Evolutionary conservation across 441 rosid genomes (phyloP).

Genomic region (Populus tomentosa): DNA sequence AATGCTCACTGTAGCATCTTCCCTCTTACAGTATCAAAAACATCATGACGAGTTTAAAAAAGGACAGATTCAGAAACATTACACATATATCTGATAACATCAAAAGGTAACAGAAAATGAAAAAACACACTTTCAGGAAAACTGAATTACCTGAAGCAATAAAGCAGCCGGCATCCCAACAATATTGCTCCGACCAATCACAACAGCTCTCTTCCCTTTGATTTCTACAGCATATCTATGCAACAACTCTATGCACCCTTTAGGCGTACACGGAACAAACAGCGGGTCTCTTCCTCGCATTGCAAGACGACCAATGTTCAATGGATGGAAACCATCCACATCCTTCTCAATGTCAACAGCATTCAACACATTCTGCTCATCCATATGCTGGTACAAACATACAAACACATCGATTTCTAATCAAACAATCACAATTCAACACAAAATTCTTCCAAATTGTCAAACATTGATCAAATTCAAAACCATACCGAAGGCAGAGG

Average conservation of each 20-base stretch:
- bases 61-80: not conserved
- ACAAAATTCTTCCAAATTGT: not conserved
- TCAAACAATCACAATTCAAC: not conserved
- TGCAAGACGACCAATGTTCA: slow-evolving; percentile 79
- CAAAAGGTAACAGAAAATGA: not conserved
- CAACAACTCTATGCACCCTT: slow-evolving; percentile 89
- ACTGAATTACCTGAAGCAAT: slow-evolving; percentile 57
- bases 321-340: slow-evolving; percentile 92
- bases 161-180: slow-evolving; percentile 96
- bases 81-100: not conserved
- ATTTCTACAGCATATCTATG: slow-evolving; percentile 64
- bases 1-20: slow-evolving; percentile 75
- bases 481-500: slow-evolving; percentile 56
- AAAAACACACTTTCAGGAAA: not conserved
- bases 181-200: slow-evolving; percentile 88
- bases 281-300: slow-evolving; percentile 85
- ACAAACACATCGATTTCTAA: not conserved
- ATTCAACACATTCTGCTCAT: slow-evolving; percentile 70
- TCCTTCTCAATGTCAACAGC: slow-evolving; percentile 81
- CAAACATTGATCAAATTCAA: slow-evolving; percentile 1
- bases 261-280: slow-evolving; percentile 86
- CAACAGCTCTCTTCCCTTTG: slow-evolving; percentile 86
- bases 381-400: slow-evolving; percentile 53
- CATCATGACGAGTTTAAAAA: not conserved
- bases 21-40: slow-evolving; percentile 45